A percentile compares a stretch with the other conserved stretches of the same genome.
Evolutionary conservation across 345 rosid species (phyloP).

Genomic region (Pugionium cornutum): DNA sequence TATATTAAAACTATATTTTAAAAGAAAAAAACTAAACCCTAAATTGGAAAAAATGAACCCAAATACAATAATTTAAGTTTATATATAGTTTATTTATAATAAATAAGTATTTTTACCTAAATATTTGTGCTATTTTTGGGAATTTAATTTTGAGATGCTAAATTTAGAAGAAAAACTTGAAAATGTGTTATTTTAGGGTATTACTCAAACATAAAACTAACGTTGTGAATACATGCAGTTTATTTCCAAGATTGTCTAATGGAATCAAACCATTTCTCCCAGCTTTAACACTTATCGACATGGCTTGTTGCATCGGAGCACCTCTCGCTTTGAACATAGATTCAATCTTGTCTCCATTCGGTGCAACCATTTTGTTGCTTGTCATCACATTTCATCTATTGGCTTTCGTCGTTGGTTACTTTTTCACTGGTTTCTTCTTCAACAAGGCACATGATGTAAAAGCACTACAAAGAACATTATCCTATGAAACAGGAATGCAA

Average conservation of each 20-base stretch:
- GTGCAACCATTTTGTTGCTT: constrained; percentile 52
- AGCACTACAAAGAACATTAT: constrained; percentile 82
- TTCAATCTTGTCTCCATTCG: constrained; percentile 74
- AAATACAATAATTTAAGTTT: no score
- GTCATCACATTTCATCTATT: constrained; percentile 65
- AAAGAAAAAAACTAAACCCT: no score
- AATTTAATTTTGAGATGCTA: no score
- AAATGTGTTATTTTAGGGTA: no score
- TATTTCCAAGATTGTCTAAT: constrained; percentile 65
- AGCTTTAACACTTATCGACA: constrained; percentile 72
- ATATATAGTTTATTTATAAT: no score
- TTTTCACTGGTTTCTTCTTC: constrained; percentile 59
- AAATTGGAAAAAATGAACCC: no score
- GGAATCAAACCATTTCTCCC: constrained; percentile 73
- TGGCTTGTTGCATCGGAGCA: constrained; percentile 88
- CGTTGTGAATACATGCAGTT: constrained; percentile 43
- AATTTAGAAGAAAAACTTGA: no score
- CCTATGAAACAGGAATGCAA: constrained; percentile 96
- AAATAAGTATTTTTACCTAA: no score
- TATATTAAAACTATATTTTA: no score
- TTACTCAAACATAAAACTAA: no score
- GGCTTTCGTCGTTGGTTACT: constrained; percentile 74
- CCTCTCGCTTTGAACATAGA: constrained; percentile 86
- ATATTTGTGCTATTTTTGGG: no score
- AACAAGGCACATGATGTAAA: constrained; percentile 52